Evolutionary conservation across 176 grass and related monocot species (phyloP), one percentile per base, ranked within the genome.

Genomic region (Metroxylon sagu): DNA sequence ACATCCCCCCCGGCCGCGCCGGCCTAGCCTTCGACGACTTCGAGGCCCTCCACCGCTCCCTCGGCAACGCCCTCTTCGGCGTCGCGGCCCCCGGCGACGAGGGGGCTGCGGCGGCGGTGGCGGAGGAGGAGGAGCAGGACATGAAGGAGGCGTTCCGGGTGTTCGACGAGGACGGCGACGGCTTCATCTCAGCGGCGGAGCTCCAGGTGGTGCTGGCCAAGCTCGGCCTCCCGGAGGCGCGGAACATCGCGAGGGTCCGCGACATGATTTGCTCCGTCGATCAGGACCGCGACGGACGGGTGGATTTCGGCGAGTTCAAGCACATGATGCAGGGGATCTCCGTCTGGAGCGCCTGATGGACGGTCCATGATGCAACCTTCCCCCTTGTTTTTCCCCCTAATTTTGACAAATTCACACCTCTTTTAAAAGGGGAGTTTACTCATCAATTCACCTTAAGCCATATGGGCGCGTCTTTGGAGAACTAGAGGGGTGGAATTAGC

Each of bases 231-330:
- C 75, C 75, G 2, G 92, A 97, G 72, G 87, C 80, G 10, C 54
- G 68, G 62, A 90, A 54, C 87, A 64, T 97, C 15, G 78, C 72
- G n/a, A 21, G 57, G 16, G 87, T 97, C 35, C 64, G 74, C 71
- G 80, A 91, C 78, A 97, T 97, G 92, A 97, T 97, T 62, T 90
- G 80, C 78, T 88, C 85, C 60, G 87, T 88, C 59, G 92, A 97
- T 60, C 26, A 56, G 54, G 77, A 97, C 68, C 54, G 57, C 50
- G 92, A 97, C 72, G 92, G 92, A 26, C 83, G 59, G 57, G 92
- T 97, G 16, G 92, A 97, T 57, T 97, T 97, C 68, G 64, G 83
- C 57, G 92, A 97, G 51, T 97, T 97, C 83, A 91, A 97, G 73
- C 61, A 49, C 78, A 97, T 97, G 92, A 91, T 97, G 92, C 66